Base-by-base conservation (phyloP, 345 rosid species). In the Firmiana major region DNA sequence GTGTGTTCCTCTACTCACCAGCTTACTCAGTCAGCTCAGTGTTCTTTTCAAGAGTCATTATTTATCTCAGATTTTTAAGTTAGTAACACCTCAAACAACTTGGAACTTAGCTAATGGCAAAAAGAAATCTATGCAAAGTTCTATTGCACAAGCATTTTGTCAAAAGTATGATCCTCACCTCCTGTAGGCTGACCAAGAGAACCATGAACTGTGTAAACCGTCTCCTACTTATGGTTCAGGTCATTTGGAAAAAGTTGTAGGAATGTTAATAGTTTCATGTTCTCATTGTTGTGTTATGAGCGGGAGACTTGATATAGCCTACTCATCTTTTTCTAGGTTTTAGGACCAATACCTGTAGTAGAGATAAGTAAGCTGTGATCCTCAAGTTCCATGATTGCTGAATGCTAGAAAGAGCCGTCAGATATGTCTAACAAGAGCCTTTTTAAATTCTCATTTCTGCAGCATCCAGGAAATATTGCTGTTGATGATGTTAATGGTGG, bases 391-490 rank as follows among this genome's bases (percentile, higher is more conserved):
- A 73, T 67, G 54, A 57, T 63, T 76, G 16, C 74, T 22, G 42
- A 60, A 26, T 58, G 79, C 24, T 26, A 9, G 65, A 3, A 22
- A 19, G 49, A n/a, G 11, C 72, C 19, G n/a, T n/a, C 53, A 58
- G 31, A 36, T 40, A 40, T 73, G 42, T 65, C 51, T 70, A 34
- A 70, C 22, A 31, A 71, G 75, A 69, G 31, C 21, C 6, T 71
- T 26, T 17, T 24, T 74, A 21, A 12, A 8, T 78, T 68, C 74
- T 22, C 22, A 28, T 68, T 51, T 66, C 59, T 78, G 79, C 83
- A 96, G 99, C 99, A 96, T 90, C 99, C 99, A 70, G 98, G 99
- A 81, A 96, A 96, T 84, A 93, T 96, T 84, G 99, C 98, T 6
- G 94, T 93, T 77, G 99, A 96, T 87, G 99, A 96, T 87, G 92